Percentiles rank a stretch among this genome's conserved stretches.
Evolutionary conservation across 495 filamentous ascomycete genomes (phyloP).

Genomic region (Thermothielavioides terrestris): DNA sequence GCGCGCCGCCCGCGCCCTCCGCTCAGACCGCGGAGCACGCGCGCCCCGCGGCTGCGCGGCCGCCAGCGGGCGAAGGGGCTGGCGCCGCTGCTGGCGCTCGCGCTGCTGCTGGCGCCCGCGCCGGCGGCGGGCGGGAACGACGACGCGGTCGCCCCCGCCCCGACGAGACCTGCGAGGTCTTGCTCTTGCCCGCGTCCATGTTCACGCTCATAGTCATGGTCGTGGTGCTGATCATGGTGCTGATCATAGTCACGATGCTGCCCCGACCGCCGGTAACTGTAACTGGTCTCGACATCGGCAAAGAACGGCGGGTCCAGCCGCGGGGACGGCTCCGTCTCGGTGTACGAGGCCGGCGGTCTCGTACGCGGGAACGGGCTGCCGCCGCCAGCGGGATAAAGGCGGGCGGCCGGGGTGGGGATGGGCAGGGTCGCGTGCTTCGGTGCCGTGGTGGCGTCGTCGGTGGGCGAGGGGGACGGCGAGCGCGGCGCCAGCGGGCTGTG

Average conservation of each 20-base stretch:
- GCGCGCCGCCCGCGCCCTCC: background rate
- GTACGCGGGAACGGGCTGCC: background rate
- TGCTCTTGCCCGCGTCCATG: background rate
- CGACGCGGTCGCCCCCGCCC: too few species aligned
- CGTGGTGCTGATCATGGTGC: background rate
- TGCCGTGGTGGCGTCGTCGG: constrained; percentile 5
- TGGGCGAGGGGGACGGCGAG: constrained; percentile 16
- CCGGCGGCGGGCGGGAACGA: background rate
- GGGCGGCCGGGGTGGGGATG: constrained; percentile 21
- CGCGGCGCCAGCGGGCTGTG: background rate
- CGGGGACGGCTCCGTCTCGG: constrained; percentile 40
- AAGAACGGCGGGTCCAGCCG: constrained; percentile 22
- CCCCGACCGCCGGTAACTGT: constrained; percentile 30
- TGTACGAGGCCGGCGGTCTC: constrained; percentile 26
- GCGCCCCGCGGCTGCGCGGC: background rate
- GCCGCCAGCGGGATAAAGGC: too few species aligned
- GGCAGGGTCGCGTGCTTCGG: background rate
- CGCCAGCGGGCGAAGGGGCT: background rate
- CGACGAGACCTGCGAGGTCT: too few species aligned
- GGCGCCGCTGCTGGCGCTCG: too few species aligned
- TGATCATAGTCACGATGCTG: constrained; percentile 7
- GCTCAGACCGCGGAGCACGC: too few species aligned
- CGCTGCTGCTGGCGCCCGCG: background rate
- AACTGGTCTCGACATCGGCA: constrained; percentile 32
- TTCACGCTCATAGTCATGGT: background rate